Conservation (phyloP, 208 protist genomes). For the Crithidia sp. region DNA sequence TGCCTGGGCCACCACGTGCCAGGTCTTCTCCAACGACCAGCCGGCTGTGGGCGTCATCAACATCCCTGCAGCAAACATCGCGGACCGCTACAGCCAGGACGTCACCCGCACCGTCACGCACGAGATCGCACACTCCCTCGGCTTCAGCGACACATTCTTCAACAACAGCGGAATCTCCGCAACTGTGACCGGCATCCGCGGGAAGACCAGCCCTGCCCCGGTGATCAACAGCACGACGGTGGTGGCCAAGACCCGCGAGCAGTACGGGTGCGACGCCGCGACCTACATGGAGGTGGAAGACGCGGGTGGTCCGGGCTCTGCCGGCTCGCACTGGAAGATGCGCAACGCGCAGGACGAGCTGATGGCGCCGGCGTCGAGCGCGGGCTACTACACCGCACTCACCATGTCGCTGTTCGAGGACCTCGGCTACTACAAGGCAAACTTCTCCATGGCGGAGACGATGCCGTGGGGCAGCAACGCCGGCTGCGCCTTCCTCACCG, state of each 20-base stretch:
- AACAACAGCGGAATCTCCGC: neutral
- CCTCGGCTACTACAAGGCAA: slow-evolving; percentile 73
- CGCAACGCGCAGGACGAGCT: slow-evolving; percentile 82
- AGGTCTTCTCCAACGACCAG: slow-evolving; percentile 11
- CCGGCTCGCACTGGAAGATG: slow-evolving; percentile 84
- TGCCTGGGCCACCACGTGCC: slow-evolving; percentile 61
- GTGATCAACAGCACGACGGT: slow-evolving; percentile 45
- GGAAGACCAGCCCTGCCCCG: slow-evolving; percentile 23
- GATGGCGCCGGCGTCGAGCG: slow-evolving; percentile 52
- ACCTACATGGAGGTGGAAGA: slow-evolving; percentile 82
- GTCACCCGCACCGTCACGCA: slow-evolving; percentile 52
- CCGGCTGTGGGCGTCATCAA: slow-evolving; percentile 60
- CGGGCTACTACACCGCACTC: slow-evolving; percentile 64
- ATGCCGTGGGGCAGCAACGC: slow-evolving; percentile 72
- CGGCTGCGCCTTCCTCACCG: slow-evolving; percentile 62
- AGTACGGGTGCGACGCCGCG: slow-evolving; percentile 72
- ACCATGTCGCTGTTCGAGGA: slow-evolving; percentile 89
- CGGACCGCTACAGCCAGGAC: neutral
- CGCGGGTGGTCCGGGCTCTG: slow-evolving; percentile 43
- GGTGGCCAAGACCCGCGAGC: slow-evolving; percentile 35
- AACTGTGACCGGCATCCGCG: slow-evolving; percentile 27
- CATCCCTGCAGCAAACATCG: slow-evolving; percentile 46
- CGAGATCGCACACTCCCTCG: slow-evolving; percentile 87
- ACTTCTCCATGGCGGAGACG: slow-evolving; percentile 61
- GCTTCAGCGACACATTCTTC: slow-evolving; percentile 48